A percentile compares a stretch with the other conserved stretches of the same genome.
phyloP scores from a whole-genome alignment of 164 flowering plant species.

The Vitis rupestris region DNA sequence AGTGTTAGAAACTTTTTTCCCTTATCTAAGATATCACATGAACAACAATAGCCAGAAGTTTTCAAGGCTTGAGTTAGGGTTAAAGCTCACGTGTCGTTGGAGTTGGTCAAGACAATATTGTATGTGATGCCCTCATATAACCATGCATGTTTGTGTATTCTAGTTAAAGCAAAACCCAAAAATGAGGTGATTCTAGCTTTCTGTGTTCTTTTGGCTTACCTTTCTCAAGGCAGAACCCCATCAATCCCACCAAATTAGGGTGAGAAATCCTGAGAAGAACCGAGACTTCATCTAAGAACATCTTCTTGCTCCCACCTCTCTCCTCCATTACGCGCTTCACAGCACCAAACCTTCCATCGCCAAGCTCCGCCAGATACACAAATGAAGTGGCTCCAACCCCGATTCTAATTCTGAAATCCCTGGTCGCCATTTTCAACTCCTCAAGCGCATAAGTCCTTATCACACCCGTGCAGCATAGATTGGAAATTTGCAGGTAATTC shows the following conservation, averaged over 20 bases:
- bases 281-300: slow-evolving; percentile 34
- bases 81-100: no score
- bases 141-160: no score
- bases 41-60: no score
- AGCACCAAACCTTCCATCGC: slow-evolving; percentile 29
- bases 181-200: no score
- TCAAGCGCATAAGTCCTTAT: slow-evolving; percentile 31
- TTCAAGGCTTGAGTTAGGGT: no score
- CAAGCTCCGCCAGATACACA: slow-evolving; percentile 36
- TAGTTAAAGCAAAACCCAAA: no score
- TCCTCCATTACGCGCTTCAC: slow-evolving; percentile 32
- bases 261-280: slow-evolving; percentile 36
- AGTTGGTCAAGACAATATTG: no score
- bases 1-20: no score
- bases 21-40: no score
- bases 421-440: slow-evolving; percentile 28
- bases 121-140: no score
- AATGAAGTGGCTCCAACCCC: slow-evolving; percentile 36
- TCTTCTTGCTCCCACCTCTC: slow-evolving; percentile 32
- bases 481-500: background rate
- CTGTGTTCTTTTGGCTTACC: slow-evolving; percentile 10
- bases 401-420: slow-evolving; percentile 24
- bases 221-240: slow-evolving; percentile 36
- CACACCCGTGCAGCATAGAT: background rate
- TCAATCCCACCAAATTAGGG: slow-evolving; percentile 31